These are phyloP conservation scores for Corchorus olitorius DNA, from an alignment of 345 rosid genomes.

Conservation along the genomic window DNA sequence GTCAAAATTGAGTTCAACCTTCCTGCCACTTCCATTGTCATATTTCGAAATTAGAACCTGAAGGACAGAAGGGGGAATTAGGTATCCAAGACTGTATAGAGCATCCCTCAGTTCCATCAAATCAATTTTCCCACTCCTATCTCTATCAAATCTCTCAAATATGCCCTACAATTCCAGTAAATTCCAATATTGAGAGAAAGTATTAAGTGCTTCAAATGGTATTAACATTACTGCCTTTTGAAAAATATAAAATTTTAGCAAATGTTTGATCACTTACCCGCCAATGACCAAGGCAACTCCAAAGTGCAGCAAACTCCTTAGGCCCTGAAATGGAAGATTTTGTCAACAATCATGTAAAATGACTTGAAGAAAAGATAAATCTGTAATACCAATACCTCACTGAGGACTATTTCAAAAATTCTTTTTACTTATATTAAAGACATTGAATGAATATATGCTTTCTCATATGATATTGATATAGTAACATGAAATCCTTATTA, in stretches of 20 bases:
- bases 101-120: conserved; percentile 61
- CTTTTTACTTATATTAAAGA: neutral
- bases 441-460: neutral
- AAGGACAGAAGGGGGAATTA: conserved; percentile 65
- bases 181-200: neutral
- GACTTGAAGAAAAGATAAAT: no score
- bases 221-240: neutral
- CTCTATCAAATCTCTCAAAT: conserved; percentile 67
- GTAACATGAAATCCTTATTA: no score
- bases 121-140: conserved; percentile 66
- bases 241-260: neutral
- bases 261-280: conserved; percentile 45
- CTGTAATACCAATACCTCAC: no score
- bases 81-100: conserved; percentile 57
- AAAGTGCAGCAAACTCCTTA: conserved; percentile 58
- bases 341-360: neutral
- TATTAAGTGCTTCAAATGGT: neutral
- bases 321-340: conserved; percentile 42
- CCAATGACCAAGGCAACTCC: conserved; percentile 74
- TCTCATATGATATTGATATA: neutral
- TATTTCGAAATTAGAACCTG: conserved; percentile 53
- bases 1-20: conserved; percentile 55
- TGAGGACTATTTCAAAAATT: neutral
- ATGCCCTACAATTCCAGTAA: conserved; percentile 41
- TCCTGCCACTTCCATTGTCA: conserved; percentile 48